Conservation (phyloP, 768 basidiomycete species). For the Saitozyma podzolica region DNA sequence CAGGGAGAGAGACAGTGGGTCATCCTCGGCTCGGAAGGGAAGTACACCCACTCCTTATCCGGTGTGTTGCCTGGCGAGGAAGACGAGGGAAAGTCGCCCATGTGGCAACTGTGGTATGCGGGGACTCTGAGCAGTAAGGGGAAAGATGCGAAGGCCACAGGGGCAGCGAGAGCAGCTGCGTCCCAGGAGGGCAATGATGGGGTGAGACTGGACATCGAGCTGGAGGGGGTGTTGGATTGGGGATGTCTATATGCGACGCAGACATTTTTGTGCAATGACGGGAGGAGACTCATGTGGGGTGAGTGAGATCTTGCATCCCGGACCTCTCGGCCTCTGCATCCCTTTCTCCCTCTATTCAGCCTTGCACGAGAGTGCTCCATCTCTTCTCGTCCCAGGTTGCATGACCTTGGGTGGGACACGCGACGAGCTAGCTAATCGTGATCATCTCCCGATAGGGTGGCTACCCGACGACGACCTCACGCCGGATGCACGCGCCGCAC, state of each 20-base stretch:
- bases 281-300: conserved; percentile 4
- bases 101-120: conserved; percentile 1
- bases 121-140: neutral
- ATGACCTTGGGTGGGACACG: too few species aligned
- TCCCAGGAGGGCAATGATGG: neutral
- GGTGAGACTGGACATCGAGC: neutral
- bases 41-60: conserved; percentile 2
- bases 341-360: too few species aligned
- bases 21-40: conserved; percentile 9
- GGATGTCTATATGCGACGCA: conserved; percentile 9
- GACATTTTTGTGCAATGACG: neutral
- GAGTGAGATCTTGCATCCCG: neutral
- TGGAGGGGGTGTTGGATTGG: conserved; percentile 9
- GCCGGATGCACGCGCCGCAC: neutral
- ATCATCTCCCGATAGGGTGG: neutral
- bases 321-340: neutral
- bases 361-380: too few species aligned
- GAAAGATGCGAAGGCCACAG: neutral
- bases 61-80: neutral
- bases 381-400: too few species aligned
- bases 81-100: conserved; percentile 3
- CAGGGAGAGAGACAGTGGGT: conserved; percentile 3
- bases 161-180: neutral
- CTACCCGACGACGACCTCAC: conserved; percentile 2
- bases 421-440: too few species aligned